Base-by-base conservation (phyloP, 2,329 filamentous ascomycete species). In the Botrytis deweyae region DNA sequence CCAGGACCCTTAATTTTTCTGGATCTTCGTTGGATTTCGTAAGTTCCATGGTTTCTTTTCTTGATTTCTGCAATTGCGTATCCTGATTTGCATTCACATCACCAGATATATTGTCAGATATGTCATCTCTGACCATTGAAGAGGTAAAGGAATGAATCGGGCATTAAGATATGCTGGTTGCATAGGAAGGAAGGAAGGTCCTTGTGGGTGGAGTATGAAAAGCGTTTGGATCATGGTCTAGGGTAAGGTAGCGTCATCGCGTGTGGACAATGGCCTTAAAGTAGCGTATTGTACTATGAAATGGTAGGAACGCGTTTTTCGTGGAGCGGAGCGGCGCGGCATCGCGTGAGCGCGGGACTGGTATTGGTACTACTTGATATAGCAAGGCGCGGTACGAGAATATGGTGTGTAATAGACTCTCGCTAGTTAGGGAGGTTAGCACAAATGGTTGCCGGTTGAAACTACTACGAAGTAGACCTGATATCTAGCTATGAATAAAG, bases 301-400 rank as follows among this genome's bases (percentile, higher is more conserved):
- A 64, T 40, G 14, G n/a, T 55, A 44, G 38, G 18, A 44, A 46
- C 62, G 40, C 62, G 62, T 46, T 65, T 44, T 46, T 65, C 40
- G 62, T 65, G 25, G 62, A 44, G 62, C 40, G 62, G 62, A 44
- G 62, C 62, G 62, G 62, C 62, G 62, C 62, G 62, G 62, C 40
- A 42, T 64, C 40, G 62, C 62, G 62, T 65, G 62, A 65, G 40
- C 16, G 40, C 62, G 62, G 38, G 40, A 64, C 9, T 14, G 25
- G 49, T 10, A 44, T n/a, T 20, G 62, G 38, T 64, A 12, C 20
- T 29, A 29, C 62, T 44, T 22, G 62, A 22, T 64, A 16, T 20
- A 44, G 62, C 16, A 64, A 64, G 25, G 62, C n/a, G 9, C 5
- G 62, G 38, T 64, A 44, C 40, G 16, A n/a, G 25, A 44, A 16